Evolutionary conservation across 768 basidiomycete species (phyloP).

Genomic region (Sutorius australiensis): DNA sequence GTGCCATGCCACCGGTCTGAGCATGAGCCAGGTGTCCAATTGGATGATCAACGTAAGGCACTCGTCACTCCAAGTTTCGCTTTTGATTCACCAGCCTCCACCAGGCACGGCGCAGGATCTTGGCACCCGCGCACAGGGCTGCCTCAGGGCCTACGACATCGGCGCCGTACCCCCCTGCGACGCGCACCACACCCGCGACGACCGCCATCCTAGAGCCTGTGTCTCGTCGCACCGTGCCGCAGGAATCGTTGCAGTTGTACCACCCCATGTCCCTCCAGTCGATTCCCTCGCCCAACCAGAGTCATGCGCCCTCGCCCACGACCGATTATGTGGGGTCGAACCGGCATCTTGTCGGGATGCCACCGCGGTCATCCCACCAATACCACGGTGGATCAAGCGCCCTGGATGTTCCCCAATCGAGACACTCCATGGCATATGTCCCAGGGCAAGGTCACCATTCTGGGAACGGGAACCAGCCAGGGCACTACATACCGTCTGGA

Average conservation of each 20-base stretch:
- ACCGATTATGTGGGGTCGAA: conserved; percentile 41
- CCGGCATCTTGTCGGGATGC: conserved; percentile 46
- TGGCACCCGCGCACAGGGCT: conserved; percentile 76
- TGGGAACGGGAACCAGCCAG: conserved; percentile 29
- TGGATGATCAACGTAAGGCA: conserved; percentile 85
- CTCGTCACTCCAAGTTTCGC: conserved; percentile 14
- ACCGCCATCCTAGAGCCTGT: conserved; percentile 34
- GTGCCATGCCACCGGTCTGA: conserved; percentile 79
- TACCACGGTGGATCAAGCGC: conserved; percentile 23
- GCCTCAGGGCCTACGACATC: conserved; percentile 76
- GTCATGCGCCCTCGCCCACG: conserved; percentile 30
- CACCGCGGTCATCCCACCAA: conserved; percentile 31
- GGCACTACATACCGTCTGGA: conserved; percentile 32
- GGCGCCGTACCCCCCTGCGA: conserved; percentile 59
- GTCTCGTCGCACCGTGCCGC: conserved; percentile 58
- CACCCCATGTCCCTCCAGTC: conserved; percentile 77
- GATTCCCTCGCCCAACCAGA: conserved; percentile 29
- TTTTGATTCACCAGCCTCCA: conserved; percentile 14
- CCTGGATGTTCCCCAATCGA: conserved; percentile 30
- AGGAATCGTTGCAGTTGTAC: conserved; percentile 70
- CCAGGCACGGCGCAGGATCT: conserved; percentile 77
- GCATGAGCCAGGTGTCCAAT: conserved; percentile 87
- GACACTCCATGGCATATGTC: conserved; percentile 38
- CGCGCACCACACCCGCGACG: conserved; percentile 25
- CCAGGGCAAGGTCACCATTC: conserved; percentile 43